These are phyloP conservation scores for Zoysia japonica DNA, from an alignment of 176 grass and related monocot genomes.

Conservation along the genomic window DNA sequence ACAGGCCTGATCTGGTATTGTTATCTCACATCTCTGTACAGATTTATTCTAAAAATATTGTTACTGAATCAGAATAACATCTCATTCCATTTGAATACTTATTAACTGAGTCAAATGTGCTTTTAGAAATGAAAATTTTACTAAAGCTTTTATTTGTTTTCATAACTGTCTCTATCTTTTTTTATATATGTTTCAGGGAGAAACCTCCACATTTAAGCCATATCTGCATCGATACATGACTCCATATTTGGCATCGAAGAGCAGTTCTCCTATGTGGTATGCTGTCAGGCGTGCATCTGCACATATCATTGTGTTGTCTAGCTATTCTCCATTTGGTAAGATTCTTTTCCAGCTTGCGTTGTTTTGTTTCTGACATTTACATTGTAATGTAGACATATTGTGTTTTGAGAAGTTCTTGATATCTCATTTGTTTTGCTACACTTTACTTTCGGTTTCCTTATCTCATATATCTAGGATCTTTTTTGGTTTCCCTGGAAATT, in stretches of 20 bases:
- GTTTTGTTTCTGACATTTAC: conserved; percentile 18
- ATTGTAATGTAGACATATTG: neutral
- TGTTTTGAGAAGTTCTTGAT: neutral
- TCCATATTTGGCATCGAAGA: conserved; percentile 76
- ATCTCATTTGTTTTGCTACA: neutral
- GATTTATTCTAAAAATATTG: conserved; percentile 4
- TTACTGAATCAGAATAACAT: conserved; percentile 12
- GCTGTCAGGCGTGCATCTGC: conserved; percentile 90
- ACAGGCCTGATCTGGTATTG: conserved; percentile 86
- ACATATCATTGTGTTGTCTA: conserved; percentile 92
- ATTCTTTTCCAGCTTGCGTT: conserved; percentile 26
- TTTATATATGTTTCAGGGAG: conserved; percentile 59
- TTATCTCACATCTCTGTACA: conserved; percentile 12
- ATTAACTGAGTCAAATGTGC: conserved; percentile 2
- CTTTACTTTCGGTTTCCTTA: neutral
- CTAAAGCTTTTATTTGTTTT: neutral
- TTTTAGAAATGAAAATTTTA: neutral
- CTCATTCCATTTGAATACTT: conserved; percentile 18
- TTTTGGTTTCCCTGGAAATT: conserved; percentile 8
- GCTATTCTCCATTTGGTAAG: conserved; percentile 98
- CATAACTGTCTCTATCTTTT: conserved; percentile 2
- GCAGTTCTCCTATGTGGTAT: conserved; percentile 98
- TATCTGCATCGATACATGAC: conserved; percentile 74
- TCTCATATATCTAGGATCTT: neutral
- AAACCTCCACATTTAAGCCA: conserved; percentile 73